These are phyloP conservation scores for Pseudonitzschia multiseries DNA, from an alignment of 108 stramenopile genomes.

Conservation along the genomic window DNA sequence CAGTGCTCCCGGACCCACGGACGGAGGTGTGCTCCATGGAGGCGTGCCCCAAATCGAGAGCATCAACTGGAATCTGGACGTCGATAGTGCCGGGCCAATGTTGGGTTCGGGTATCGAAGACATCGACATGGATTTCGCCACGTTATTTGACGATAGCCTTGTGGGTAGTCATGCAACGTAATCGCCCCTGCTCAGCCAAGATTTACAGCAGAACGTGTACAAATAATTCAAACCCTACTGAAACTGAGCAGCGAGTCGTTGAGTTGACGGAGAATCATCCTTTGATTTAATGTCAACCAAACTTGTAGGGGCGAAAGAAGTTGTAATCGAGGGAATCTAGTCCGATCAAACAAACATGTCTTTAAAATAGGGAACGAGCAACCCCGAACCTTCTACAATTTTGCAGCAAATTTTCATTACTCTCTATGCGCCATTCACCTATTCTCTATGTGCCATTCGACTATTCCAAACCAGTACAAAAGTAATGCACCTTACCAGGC, in stretches of 20 bases:
- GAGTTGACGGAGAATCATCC: no score
- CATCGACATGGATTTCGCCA: conserved; percentile 85
- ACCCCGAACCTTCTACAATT: not conserved
- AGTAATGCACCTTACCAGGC: no score
- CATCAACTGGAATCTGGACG: conserved; percentile 43
- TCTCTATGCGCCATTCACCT: not conserved
- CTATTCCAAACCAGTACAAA: no score
- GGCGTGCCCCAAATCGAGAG: conserved; percentile 8
- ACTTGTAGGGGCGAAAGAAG: not conserved
- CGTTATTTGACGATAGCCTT: conserved; percentile 75
- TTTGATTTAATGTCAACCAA: no score
- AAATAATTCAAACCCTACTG: not conserved
- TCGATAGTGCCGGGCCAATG: not conserved
- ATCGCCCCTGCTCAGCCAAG: no score
- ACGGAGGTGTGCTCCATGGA: no score
- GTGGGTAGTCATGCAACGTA: no score
- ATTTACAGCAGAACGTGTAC: not conserved
- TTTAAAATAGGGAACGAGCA: not conserved
- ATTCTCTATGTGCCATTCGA: no score
- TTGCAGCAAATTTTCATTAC: not conserved
- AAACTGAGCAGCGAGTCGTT: no score
- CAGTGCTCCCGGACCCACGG: not conserved
- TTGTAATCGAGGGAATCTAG: not conserved
- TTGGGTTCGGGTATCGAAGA: conserved; percentile 21
- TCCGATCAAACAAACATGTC: no score